Percentiles rank a stretch among this genome's conserved stretches.
Conservation (phyloP, 768 basidiomycete genomes). For the Leccinum subtestaceum region DNA sequence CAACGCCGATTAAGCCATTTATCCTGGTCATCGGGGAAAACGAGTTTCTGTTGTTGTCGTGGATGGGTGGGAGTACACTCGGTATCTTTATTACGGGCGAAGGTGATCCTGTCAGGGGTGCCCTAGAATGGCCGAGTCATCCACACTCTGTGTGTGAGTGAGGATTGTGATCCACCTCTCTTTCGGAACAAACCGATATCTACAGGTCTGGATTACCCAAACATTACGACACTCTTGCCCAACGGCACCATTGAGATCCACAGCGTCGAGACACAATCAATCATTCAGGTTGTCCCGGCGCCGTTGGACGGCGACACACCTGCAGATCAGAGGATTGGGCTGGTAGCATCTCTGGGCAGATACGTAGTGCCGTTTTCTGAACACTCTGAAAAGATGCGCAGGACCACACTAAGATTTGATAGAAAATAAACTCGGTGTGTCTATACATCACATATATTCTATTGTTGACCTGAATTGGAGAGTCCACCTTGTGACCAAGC, state of each 20-base stretch:
- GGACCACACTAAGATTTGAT: conserved; percentile 29
- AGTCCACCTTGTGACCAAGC: conserved; percentile 20
- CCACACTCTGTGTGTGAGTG: conserved; percentile 72
- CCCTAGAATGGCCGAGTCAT: conserved; percentile 81
- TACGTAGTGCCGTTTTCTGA: conserved; percentile 43
- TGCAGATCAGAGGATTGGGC: conserved; percentile 29
- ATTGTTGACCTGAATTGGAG: conserved; percentile 9
- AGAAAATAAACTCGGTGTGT: conserved; percentile 25
- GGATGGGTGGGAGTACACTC: conserved; percentile 76
- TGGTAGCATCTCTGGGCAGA: conserved; percentile 32
- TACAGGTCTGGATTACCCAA: conserved; percentile 78
- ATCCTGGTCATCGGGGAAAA: conserved; percentile 72
- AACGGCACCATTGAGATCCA: conserved; percentile 82
- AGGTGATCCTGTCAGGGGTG: conserved; percentile 88
- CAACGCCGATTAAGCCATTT: conserved; percentile 52
- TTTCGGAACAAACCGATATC: neutral
- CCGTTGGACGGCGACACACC: conserved; percentile 30
- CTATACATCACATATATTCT: conserved; percentile 12
- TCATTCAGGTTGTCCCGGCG: conserved; percentile 66
- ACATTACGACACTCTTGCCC: conserved; percentile 73
- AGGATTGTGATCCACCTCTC: neutral
- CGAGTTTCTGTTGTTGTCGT: conserved; percentile 85
- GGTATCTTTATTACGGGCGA: conserved; percentile 83
- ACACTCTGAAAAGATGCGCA: conserved; percentile 40
- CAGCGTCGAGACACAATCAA: conserved; percentile 67